phyloP scores from a whole-genome alignment of 2,329 filamentous ascomycete species.

The Penicillium freii region DNA sequence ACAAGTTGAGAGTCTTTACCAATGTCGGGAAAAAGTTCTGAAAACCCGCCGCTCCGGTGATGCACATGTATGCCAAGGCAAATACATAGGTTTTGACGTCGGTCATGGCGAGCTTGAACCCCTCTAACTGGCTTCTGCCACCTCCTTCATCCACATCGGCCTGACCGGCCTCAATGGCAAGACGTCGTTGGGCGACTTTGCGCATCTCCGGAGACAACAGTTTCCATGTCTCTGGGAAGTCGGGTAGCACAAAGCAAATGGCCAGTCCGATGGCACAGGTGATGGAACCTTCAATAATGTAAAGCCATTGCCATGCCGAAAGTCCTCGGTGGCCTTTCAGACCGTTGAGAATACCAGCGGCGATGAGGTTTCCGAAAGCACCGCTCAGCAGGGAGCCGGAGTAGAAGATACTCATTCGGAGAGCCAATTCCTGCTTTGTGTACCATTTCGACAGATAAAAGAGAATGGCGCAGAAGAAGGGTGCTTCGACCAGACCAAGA shows the following conservation, averaged over 20 bases:
- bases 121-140: slow-evolving; percentile 48
- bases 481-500: slow-evolving; percentile 49
- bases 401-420: slow-evolving; percentile 53
- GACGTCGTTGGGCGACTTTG: slow-evolving; percentile 47
- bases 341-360: slow-evolving; percentile 50
- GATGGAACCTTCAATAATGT: slow-evolving; percentile 42
- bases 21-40: slow-evolving; percentile 59
- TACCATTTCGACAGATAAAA: slow-evolving; percentile 55
- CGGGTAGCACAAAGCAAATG: slow-evolving; percentile 38
- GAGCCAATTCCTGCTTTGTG: slow-evolving; percentile 52
- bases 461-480: slow-evolving; percentile 48
- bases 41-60: slow-evolving; percentile 50
- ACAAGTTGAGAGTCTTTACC: slow-evolving; percentile 47
- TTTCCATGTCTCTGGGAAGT: slow-evolving; percentile 49
- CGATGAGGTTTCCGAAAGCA: slow-evolving; percentile 55
- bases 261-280: slow-evolving; percentile 36
- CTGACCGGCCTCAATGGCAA: slow-evolving; percentile 52
- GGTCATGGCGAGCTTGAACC: slow-evolving; percentile 52
- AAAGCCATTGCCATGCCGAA: slow-evolving; percentile 45
- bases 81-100: slow-evolving; percentile 52
- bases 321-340: slow-evolving; percentile 37
- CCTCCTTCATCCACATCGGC: slow-evolving; percentile 50
- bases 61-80: slow-evolving; percentile 47
- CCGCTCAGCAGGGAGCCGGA: slow-evolving; percentile 50
- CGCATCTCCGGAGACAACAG: slow-evolving; percentile 46